Evolutionary conservation across 139 green algal species (phyloP).

Genomic region (Micromonas commoda): DNA sequence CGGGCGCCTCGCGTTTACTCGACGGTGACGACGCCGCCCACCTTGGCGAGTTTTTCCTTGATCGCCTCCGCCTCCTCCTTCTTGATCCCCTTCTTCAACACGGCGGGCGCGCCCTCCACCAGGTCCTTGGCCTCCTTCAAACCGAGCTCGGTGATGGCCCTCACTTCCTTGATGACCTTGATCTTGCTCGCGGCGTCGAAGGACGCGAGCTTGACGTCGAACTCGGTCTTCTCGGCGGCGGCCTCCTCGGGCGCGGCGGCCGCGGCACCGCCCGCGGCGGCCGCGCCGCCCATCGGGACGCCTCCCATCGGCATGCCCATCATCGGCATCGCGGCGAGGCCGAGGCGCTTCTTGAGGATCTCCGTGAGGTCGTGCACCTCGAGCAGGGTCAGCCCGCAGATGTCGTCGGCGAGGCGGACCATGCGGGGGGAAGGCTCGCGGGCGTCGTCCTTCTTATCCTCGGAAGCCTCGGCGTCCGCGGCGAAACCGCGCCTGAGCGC

Average conservation of each 20-base stretch:
- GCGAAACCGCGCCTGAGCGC: too few relatives aligned
- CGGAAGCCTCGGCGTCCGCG: background rate
- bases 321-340: slow-evolving; percentile 23
- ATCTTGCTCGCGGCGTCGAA: slow-evolving; percentile 90
- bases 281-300: slow-evolving; percentile 22
- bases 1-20: too few relatives aligned
- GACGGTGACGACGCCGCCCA: slow-evolving; percentile 41
- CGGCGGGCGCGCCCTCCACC: slow-evolving; percentile 83
- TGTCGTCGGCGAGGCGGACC: slow-evolving; percentile 36
- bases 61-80: slow-evolving; percentile 95
- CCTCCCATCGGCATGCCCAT: slow-evolving; percentile 37
- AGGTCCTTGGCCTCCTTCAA: slow-evolving; percentile 99
- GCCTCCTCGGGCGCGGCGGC: slow-evolving; percentile 39
- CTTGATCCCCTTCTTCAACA: slow-evolving; percentile 78
- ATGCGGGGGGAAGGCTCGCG: background rate
- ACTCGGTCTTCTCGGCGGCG: slow-evolving; percentile 85
- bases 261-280: slow-evolving; percentile 11
- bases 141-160: slow-evolving; percentile 79
- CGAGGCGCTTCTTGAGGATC: slow-evolving; percentile 31
- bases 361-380: slow-evolving; percentile 39
- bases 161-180: slow-evolving; percentile 99
- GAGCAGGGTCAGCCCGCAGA: slow-evolving; percentile 36
- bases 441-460: background rate
- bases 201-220: slow-evolving; percentile 87
- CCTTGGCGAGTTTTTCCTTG: slow-evolving; percentile 80